Evolutionary conservation across 495 filamentous ascomycete genomes (phyloP).

Genomic region (Penicillium goetzii): DNA sequence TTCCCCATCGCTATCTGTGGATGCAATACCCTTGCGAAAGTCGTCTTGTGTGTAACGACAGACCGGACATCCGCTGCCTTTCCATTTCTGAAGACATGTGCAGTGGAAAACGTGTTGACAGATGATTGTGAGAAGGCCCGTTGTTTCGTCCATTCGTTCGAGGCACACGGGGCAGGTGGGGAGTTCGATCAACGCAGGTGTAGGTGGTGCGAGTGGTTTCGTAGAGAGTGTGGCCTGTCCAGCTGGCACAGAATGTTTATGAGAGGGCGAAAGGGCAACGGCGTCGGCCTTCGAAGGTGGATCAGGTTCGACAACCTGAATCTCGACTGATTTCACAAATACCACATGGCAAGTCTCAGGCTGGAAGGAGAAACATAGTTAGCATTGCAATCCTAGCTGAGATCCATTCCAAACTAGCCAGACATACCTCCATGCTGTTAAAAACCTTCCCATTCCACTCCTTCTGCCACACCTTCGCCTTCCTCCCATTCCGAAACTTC

Average conservation of each 20-base stretch:
- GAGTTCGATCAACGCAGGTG: conserved; percentile 84
- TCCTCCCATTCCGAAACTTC: conserved; percentile 81
- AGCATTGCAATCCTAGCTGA: conserved; percentile 14
- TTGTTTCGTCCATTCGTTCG: conserved; percentile 97
- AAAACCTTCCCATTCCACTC: conserved; percentile 96
- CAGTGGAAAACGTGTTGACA: conserved; percentile 99
- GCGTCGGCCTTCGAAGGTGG: conserved; percentile 32
- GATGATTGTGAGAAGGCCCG: conserved; percentile 89
- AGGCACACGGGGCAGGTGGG: conserved; percentile 97
- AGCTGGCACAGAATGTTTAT: conserved; percentile 37
- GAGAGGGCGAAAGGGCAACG: conserved; percentile 48
- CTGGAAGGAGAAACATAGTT: conserved; percentile 45
- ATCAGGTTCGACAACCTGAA: conserved; percentile 46
- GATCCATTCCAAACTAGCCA: conserved; percentile 7
- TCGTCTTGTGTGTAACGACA: conserved; percentile 83
- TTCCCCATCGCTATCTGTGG: conserved; percentile 39
- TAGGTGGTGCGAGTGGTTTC: conserved; percentile 89
- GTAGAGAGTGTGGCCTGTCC: conserved; percentile 59
- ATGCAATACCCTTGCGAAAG: conserved; percentile 38
- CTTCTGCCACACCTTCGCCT: conserved; percentile 77
- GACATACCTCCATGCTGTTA: conserved; percentile 85
- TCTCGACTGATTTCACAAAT: conserved; percentile 88
- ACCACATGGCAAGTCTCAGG: conserved; percentile 96
- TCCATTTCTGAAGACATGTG: conserved; percentile 95
- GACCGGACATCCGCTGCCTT: conserved; percentile 89